Evolutionary conservation across 2,329 filamentous ascomycete genomes (phyloP).

Genomic region (Pestalotiopsis sp.): DNA sequence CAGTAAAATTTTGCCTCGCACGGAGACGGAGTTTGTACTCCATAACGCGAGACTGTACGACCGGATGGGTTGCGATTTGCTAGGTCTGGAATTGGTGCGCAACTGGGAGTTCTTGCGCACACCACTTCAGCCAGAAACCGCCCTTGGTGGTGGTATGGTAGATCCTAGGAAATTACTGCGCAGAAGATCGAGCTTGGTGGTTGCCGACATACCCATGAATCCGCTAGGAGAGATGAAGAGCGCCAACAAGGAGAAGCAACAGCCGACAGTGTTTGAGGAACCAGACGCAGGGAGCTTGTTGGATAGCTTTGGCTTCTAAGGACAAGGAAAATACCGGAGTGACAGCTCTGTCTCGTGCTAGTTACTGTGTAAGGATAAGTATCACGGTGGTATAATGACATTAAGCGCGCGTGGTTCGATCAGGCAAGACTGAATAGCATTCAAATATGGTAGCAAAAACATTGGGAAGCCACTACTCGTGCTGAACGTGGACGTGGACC

Average conservation of each 20-base stretch:
- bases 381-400: background rate
- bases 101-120: conserved; percentile 79
- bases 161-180: conserved; percentile 71
- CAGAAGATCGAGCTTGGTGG: conserved; percentile 75
- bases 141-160: conserved; percentile 48
- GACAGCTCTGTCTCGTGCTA: background rate
- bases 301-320: conserved; percentile 88
- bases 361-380: background rate
- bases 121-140: conserved; percentile 28
- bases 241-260: conserved; percentile 52
- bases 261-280: conserved; percentile 84
- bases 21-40: conserved; percentile 87
- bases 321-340: background rate
- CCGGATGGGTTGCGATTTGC: conserved; percentile 89
- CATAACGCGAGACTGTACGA: conserved; percentile 84
- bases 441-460: background rate
- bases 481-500: background rate
- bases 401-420: background rate
- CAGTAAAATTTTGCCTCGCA: conserved; percentile 74
- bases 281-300: conserved; percentile 87
- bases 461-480: background rate
- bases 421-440: background rate
- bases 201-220: conserved; percentile 68
- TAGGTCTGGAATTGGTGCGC: conserved; percentile 82
- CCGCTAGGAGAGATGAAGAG: conserved; percentile 44